Percentiles rank a stretch among this genome's conserved stretches.
These are phyloP conservation scores for Aspergillus sp. DNA, from an alignment of 2,329 filamentous ascomycete species.

Conservation along the genomic window DNA sequence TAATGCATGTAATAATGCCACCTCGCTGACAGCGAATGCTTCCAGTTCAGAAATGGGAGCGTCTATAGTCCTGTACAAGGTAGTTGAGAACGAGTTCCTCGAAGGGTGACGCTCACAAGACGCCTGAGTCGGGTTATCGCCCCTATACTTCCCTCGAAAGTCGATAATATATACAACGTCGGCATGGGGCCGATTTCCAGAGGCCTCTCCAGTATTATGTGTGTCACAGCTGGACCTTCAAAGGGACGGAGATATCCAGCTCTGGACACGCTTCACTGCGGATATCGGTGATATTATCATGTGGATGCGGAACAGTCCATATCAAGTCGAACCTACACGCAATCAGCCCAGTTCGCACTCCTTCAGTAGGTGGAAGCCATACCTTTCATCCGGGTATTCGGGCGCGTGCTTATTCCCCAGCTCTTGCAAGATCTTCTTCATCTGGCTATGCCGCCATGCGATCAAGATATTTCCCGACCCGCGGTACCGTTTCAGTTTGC, in stretches of 20 bases:
- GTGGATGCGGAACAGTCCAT: conserved; percentile 30
- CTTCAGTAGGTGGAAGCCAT: background rate
- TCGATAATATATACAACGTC: too few relatives aligned
- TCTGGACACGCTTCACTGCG: conserved; percentile 26
- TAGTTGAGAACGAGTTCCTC: too few relatives aligned
- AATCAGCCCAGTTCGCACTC: conserved; percentile 1
- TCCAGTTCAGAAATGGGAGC: too few relatives aligned
- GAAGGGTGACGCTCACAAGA: too few relatives aligned
- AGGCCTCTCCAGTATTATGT: background rate
- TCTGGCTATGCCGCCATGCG: conserved; percentile 28
- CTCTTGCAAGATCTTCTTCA: conserved; percentile 19
- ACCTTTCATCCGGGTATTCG: conserved; percentile 27
- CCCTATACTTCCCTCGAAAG: too few relatives aligned
- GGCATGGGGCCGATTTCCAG: too few relatives aligned
- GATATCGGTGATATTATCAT: conserved; percentile 24
- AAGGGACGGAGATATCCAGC: conserved; percentile 16
- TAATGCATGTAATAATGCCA: too few relatives aligned
- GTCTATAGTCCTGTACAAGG: too few relatives aligned
- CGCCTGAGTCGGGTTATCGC: too few relatives aligned
- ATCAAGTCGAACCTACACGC: conserved; percentile 27
- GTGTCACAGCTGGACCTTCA: conserved; percentile 20
- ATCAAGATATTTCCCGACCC: conserved; percentile 29
- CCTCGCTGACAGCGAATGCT: too few relatives aligned
- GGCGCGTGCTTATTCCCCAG: conserved; percentile 21
- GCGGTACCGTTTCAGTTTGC: conserved; percentile 17